Conservation (phyloP, 495 filamentous ascomycete species). For the Mycothermus thermophilus region DNA sequence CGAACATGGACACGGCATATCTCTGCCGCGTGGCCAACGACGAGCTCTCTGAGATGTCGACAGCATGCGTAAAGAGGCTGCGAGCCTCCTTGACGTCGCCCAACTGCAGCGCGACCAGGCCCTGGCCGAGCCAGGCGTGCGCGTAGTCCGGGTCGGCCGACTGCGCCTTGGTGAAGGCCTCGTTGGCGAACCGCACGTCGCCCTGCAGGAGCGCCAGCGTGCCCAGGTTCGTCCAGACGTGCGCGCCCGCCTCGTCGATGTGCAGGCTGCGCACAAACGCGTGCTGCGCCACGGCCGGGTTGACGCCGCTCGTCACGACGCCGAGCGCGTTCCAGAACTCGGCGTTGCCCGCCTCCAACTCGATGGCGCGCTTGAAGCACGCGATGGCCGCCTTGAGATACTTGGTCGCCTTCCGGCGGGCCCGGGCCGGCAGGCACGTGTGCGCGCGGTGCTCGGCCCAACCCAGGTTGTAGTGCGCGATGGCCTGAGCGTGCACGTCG, state of each 20-base stretch:
- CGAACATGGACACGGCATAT: slow-evolving; percentile 67
- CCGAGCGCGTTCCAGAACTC: slow-evolving; percentile 98
- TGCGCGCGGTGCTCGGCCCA: slow-evolving; percentile 83
- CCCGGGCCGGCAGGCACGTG: slow-evolving; percentile 36
- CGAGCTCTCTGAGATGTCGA: slow-evolving; percentile 74
- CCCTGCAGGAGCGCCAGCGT: slow-evolving; percentile 73
- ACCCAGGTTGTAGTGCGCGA: slow-evolving; percentile 92
- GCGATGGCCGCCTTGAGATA: slow-evolving; percentile 71
- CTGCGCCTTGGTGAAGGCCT: slow-evolving; percentile 81
- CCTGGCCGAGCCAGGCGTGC: slow-evolving; percentile 88
- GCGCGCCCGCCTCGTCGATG: slow-evolving; percentile 74
- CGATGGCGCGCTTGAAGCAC: slow-evolving; percentile 94
- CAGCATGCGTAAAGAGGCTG: slow-evolving; percentile 83
- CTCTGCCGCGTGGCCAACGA: slow-evolving; percentile 56
- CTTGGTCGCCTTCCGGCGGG: slow-evolving; percentile 39
- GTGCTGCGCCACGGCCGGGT: slow-evolving; percentile 82
- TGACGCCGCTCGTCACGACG: slow-evolving; percentile 71
- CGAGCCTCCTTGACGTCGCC: slow-evolving; percentile 63
- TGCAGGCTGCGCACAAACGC: slow-evolving; percentile 83
- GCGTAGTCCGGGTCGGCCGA: slow-evolving; percentile 87
- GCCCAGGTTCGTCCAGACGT: slow-evolving; percentile 82
- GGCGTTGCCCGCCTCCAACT: slow-evolving; percentile 83
- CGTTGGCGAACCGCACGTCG: slow-evolving; percentile 68
- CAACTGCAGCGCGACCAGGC: slow-evolving; percentile 61
- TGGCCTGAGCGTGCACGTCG: slow-evolving; percentile 82